These are phyloP conservation scores for Chondrostereum purpureum DNA, from an alignment of 1,284 basidiomycete species.

Conservation along the genomic window DNA sequence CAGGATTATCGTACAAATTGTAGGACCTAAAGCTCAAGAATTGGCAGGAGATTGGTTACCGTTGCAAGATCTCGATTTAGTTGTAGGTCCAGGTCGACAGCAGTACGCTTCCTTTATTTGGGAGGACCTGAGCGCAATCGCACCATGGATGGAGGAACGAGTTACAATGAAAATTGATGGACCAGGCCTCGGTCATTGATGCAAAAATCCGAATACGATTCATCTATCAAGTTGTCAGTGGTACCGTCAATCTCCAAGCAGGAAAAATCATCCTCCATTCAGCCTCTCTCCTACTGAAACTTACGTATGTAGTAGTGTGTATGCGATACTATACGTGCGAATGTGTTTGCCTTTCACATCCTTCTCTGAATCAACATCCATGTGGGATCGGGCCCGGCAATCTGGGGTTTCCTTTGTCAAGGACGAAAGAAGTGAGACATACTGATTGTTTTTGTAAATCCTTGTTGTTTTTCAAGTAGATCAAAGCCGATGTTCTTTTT, in stretches of 20 bases:
- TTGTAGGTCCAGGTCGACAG: constrained; percentile 39
- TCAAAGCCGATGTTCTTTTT: constrained; percentile 3
- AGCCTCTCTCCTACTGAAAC: too few species aligned
- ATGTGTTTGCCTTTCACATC: neutral
- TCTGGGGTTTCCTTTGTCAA: neutral
- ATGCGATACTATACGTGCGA: too few species aligned
- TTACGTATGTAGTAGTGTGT: too few species aligned
- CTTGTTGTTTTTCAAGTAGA: constrained; percentile 2
- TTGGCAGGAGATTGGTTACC: constrained; percentile 25
- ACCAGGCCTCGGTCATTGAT: constrained; percentile 54
- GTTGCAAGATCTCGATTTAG: constrained; percentile 44
- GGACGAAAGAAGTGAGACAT: neutral
- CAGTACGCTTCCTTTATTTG: constrained; percentile 66
- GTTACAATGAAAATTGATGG: constrained; percentile 61
- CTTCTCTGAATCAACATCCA: neutral
- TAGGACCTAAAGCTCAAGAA: constrained; percentile 37
- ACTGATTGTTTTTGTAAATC: neutral
- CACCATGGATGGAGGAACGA: constrained; percentile 68
- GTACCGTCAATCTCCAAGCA: neutral
- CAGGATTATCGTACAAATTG: constrained; percentile 63
- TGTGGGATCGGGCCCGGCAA: neutral
- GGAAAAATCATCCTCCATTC: neutral
- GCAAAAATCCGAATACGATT: neutral
- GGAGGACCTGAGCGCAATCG: constrained; percentile 61
- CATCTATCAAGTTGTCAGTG: constrained; percentile 3